Base-by-base conservation (phyloP, 2,329 filamentous ascomycete species). In the Plenodomus tracheiphilus region DNA sequence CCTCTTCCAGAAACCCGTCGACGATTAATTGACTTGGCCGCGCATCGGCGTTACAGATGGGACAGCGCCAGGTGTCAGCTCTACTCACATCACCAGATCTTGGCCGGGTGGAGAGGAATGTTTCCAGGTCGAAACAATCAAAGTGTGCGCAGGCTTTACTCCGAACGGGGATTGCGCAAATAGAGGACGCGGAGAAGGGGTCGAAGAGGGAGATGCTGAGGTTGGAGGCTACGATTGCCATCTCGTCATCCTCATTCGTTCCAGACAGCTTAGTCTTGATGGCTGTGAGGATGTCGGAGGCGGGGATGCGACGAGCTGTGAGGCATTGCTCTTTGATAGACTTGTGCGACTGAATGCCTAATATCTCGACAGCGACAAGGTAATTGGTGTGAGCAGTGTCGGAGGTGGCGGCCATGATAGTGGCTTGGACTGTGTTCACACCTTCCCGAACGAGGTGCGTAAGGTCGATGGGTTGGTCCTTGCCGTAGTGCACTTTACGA, bases 41-140 rank as follows among this genome's bases (percentile, higher is more conserved):
- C 10, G 88, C 91, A 69, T 97, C 92, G 25, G 75, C 76, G 20
- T 79, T 78, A 70, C 93, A 97, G 22, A 96, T 84, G 0, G 94
- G 94, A 62, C 94, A 99, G 54, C 82, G 87, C 91, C 92, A 97
- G 43, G 83, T 82, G 62, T 94, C 89, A 0, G 82, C 77, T 46
- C 81, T 73, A 1, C 69, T 61, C 0, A 43, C 55, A 32, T 65
- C 54, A 13, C 57, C 59, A 15, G 61, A 59, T 13, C 54, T 49
- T 11, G 46, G 51, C 36, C 53, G 70, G 35, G 58, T 76, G 13
- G 78, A 71, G 8, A 99, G 80, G 76, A 90, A 97, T 1, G 83
- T 92, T 17, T 88, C 81, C 7, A 97, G 83, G 68, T 97, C 93
- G 66, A 97, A 97, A 66, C 91, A 96, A 66, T 97, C 90, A 30